Conservation (phyloP, 2,329 filamentous ascomycete genomes). For the Parafenestella ontariensis region DNA sequence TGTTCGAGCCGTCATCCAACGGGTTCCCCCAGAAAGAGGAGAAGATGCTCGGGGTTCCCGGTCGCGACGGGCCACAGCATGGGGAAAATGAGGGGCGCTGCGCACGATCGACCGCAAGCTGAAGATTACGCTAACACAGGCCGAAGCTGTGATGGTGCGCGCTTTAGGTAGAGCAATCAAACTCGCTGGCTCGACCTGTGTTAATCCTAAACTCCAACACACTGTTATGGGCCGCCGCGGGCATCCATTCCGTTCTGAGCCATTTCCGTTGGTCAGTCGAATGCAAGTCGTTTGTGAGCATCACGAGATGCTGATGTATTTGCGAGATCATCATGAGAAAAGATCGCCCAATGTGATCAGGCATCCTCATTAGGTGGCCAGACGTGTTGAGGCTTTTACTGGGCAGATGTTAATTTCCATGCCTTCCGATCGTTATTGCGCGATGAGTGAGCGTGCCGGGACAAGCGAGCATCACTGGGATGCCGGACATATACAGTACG, state of each 20-base stretch:
- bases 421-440: background rate
- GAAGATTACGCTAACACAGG: background rate
- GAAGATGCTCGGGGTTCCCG: constrained; percentile 3
- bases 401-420: background rate
- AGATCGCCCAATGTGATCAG: background rate
- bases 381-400: background rate
- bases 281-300: background rate
- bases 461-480: constrained; percentile 3
- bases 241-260: background rate
- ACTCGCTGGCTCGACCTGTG: background rate
- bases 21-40: background rate
- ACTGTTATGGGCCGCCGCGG: background rate
- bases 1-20: constrained; percentile 2
- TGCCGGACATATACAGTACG: constrained; percentile 1
- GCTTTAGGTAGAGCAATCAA: constrained; percentile 1
- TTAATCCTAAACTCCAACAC: background rate
- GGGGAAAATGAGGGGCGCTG: background rate
- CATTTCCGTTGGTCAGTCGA: constrained; percentile 1
- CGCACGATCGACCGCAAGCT: background rate
- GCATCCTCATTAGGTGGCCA: constrained; percentile 1
- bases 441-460: background rate
- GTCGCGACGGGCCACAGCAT: background rate
- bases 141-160: background rate
- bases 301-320: constrained; percentile 4
- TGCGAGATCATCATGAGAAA: background rate